A percentile compares a stretch with the other conserved stretches of the same genome.
phyloP scores from a whole-genome alignment of 2,329 filamentous ascomycete genomes.

The Arthrobotrys entomopaga region DNA sequence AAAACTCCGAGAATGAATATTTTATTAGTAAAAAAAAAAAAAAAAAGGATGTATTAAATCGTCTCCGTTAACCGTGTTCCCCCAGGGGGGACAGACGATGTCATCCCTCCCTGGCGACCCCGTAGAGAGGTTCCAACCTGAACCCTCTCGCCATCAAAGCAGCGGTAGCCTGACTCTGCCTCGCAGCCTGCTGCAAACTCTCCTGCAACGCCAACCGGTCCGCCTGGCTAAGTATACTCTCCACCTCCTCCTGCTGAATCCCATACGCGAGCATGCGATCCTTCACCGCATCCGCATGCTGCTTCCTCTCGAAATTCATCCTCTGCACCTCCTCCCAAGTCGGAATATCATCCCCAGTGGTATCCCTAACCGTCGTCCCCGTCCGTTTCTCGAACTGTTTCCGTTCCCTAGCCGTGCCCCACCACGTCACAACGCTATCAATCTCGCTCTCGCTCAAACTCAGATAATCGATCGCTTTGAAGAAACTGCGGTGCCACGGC shows the following conservation, averaged over 20 bases:
- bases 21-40: conserved; percentile 24
- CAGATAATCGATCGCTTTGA: conserved; percentile 57
- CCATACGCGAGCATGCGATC: conserved; percentile 31
- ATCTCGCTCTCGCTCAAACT: conserved; percentile 56
- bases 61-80: neutral
- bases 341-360: conserved; percentile 53
- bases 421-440: conserved; percentile 57
- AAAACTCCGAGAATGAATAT: conserved; percentile 50
- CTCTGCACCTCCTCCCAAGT: conserved; percentile 50
- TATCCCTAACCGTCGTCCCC: conserved; percentile 40
- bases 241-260: conserved; percentile 36
- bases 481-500: conserved; percentile 56
- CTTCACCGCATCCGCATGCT: conserved; percentile 25
- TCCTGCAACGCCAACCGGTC: conserved; percentile 34
- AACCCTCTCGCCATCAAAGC: conserved; percentile 19
- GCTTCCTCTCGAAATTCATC: conserved; percentile 37
- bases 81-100: neutral
- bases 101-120: conserved; percentile 27
- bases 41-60: conserved; percentile 7
- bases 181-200: conserved; percentile 30
- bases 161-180: conserved; percentile 32
- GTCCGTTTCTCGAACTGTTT: conserved; percentile 30
- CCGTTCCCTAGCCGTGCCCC: conserved; percentile 56
- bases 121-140: conserved; percentile 37
- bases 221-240: conserved; percentile 41